Evolutionary conservation across 768 basidiomycete species (phyloP).

Genomic region (Macrolepiota fuliginosa): DNA sequence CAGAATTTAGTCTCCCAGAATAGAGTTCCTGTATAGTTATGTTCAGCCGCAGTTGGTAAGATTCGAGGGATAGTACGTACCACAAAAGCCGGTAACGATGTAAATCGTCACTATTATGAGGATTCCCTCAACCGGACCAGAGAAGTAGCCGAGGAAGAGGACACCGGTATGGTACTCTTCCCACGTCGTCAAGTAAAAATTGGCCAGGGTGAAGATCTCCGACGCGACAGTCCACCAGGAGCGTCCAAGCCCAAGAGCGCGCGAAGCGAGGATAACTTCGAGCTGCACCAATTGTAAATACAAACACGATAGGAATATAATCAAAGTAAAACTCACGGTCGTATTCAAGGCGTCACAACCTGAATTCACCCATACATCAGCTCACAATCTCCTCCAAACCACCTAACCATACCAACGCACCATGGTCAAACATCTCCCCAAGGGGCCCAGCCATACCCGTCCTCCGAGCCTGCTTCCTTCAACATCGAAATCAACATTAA

Average conservation of each 20-base stretch:
- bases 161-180: constrained; percentile 87
- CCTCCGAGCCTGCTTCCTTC: constrained; percentile 89
- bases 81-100: constrained; percentile 72
- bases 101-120: constrained; percentile 80
- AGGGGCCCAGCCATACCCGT: constrained; percentile 98
- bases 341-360: constrained; percentile 95
- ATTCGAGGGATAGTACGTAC: constrained; percentile 32
- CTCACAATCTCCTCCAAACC: neutral
- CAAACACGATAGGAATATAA: neutral
- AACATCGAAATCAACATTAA: neutral
- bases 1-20: constrained; percentile 80
- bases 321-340: constrained; percentile 49
- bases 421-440: constrained; percentile 98
- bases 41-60: neutral
- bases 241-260: constrained; percentile 87
- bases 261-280: constrained; percentile 77
- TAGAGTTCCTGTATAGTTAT: constrained; percentile 50
- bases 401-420: constrained; percentile 33
- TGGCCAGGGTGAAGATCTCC: constrained; percentile 71
- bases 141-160: constrained; percentile 89
- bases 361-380: constrained; percentile 22
- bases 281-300: constrained; percentile 44
- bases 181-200: constrained; percentile 84
- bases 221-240: constrained; percentile 98
- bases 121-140: constrained; percentile 96